These are phyloP conservation scores for Diaporthe eres DNA, from an alignment of 2,329 filamentous ascomycete genomes.

Conservation along the genomic window DNA sequence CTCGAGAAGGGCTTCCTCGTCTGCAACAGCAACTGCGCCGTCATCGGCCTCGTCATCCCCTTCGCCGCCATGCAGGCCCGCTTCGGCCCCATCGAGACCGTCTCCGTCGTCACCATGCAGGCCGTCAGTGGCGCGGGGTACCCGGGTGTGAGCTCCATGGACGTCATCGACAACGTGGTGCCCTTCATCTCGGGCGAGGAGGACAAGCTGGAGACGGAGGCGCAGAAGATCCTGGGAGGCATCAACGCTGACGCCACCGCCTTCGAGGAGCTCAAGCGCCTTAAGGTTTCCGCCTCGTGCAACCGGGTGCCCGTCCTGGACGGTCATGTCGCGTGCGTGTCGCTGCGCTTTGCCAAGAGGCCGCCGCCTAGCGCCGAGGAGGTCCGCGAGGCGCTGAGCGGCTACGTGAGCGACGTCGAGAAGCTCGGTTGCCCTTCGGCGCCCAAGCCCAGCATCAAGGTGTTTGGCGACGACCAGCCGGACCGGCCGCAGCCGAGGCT, in stretches of 20 bases:
- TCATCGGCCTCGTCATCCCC: constrained; percentile 95
- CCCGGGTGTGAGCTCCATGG: constrained; percentile 92
- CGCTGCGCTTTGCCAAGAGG: constrained; percentile 82
- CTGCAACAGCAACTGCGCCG: constrained; percentile 98
- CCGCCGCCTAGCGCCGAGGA: constrained; percentile 81
- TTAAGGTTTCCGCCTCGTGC: constrained; percentile 88
- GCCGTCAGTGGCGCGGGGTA: constrained; percentile 94
- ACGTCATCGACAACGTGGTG: constrained; percentile 95
- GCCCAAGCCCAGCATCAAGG: constrained; percentile 83
- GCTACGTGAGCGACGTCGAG: constrained; percentile 87
- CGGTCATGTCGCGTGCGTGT: constrained; percentile 96
- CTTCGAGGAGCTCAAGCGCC: constrained; percentile 80
- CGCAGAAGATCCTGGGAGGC: constrained; percentile 90
- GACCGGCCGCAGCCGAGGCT: constrained; percentile 93
- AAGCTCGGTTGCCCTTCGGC: constrained; percentile 89
- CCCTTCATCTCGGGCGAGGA: constrained; percentile 95
- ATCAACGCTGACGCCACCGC: constrained; percentile 80
- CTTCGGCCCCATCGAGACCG: constrained; percentile 85
- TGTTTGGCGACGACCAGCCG: constrained; percentile 81
- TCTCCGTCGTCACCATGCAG: constrained; percentile 91
- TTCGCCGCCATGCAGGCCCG: constrained; percentile 89
- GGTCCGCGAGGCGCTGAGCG: constrained; percentile 83
- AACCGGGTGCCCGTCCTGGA: constrained; percentile 96
- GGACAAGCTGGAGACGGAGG: constrained; percentile 95
- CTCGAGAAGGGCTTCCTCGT: constrained; percentile 91